Evolutionary conservation across 495 filamentous ascomycete genomes (phyloP), one percentile per base, ranked within the genome.

Genomic region (Hypomontagnella submonticulosa): DNA sequence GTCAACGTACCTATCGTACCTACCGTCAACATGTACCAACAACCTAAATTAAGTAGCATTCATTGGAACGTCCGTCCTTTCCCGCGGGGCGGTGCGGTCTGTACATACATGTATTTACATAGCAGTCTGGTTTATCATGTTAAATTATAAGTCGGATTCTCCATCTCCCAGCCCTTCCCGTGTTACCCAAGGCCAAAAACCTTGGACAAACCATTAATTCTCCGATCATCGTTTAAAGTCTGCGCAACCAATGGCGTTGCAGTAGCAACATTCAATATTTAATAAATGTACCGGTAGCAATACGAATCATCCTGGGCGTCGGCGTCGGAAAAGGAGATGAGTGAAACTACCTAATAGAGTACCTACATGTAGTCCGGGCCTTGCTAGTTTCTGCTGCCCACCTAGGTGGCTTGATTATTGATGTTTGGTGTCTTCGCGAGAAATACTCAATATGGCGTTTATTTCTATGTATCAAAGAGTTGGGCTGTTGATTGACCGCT

Each of bases 181-280:
- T 62, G 58, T 49, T 62, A 67, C 58, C 57, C 46, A 62, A 57
- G 37, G n/a, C 2, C 23, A n/a, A 16, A 19, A 15, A 6, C 20
- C 44, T n/a, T 58, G 16, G 30, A 67, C 68, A 58, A 73, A 71
- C 68, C 61, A 73, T 67, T 63, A 69, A 71, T 55, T 68, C 56
- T 54, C 68, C 71, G 71, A 71, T 57, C 12, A 41, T 51, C 47
- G 36, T 36, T 38, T 10, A 54, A n/a, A 46, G 19, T 30, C 18
- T 44, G 37, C 42, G 30, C 37, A 63, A 18, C 56, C 52, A 60
- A 46, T 57, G 12, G 37, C 48, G 46, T 51, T 32, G 55, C 34
- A 7, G 10, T 54, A 10, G 55, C 61, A 65, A 65, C 6, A 27
- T 27, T 27, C 23, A 27, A 27, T 46, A 36, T 51, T 50, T 5